Evolutionary conservation across 805 yeast species (phyloP), one percentile per base, ranked within the genome.

Genomic region (Sugiyamaella americana): DNA sequence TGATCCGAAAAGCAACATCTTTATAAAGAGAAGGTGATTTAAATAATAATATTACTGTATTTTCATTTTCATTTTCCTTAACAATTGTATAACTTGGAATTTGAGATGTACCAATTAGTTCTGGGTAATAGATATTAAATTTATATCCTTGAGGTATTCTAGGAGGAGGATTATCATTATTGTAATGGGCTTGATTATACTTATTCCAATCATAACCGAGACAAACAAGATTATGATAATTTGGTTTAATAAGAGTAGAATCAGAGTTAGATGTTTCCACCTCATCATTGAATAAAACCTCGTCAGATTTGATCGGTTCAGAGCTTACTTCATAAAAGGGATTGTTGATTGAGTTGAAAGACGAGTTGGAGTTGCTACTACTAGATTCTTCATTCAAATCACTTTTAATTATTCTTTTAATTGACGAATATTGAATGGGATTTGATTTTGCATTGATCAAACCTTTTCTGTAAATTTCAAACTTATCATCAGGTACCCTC

Each of bases 201-300:
- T 53, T 48, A 44, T 61, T 66, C 69, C 69, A 65, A 16, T 64
- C 65, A 42, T 53, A 66, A 1, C 69, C 70, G 49, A 61, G 48
- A 17, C 57, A 49, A 2, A 62, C 66, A n/a, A 62, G 47, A 41
- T 59, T 62, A 47, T 41, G 52, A 45, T 56, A 64, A 19, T 57
- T 44, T 3, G 69, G 69, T 37, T 32, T 32, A 5, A 39, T 16
- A 13, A 39, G 48, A 20, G 8, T 32, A 18, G 41, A 29, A 22
- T 26, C 13, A 26, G 32, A 8, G 13, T 26, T 41, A 21, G 18
- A 26, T n/a, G n/a, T n/a, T 26, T 26, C 32, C 8, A 26, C 32
- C 19, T 17, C 37, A 36, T 16, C 21, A 11, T 29, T 22, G 13
- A 26, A 26, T 8, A 60, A 56, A 10, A 47, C 44, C 11, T 40